Evolutionary conservation across 2,329 filamentous ascomycete species (phyloP).

Genomic region (Aaosphaeria pasadenensis): DNA sequence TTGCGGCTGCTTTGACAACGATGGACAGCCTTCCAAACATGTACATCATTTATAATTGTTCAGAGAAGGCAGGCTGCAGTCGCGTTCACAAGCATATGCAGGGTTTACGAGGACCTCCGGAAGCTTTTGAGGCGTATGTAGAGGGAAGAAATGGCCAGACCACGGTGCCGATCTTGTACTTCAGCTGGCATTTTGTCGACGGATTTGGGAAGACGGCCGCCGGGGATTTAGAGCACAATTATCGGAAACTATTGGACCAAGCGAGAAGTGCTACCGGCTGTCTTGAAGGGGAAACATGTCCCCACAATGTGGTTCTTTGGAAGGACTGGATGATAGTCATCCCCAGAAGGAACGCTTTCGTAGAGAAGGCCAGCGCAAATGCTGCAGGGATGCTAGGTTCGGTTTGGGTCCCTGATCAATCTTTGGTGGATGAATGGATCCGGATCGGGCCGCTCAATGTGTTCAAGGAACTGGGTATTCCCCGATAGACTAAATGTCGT

Average conservation of each 20-base stretch:
- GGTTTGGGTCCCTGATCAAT: conserved; percentile 36
- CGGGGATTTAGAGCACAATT: background rate
- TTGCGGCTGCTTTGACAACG: conserved; percentile 38
- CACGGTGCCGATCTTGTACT: background rate
- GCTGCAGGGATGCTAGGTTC: conserved; percentile 49
- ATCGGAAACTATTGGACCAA: background rate
- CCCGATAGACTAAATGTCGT: background rate
- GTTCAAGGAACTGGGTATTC: background rate
- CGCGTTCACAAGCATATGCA: conserved; percentile 52
- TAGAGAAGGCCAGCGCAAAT: conserved; percentile 42
- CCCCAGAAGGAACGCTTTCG: conserved; percentile 38
- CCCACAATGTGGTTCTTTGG: conserved; percentile 49
- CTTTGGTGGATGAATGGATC: conserved; percentile 39
- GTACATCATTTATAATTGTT: conserved; percentile 49
- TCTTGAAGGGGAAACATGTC: conserved; percentile 24
- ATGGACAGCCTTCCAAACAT: conserved; percentile 28
- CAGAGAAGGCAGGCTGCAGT: conserved; percentile 44
- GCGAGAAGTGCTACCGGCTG: background rate
- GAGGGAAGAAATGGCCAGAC: conserved; percentile 14
- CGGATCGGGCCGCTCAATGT: conserved; percentile 38
- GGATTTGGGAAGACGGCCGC: background rate
- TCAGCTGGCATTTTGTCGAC: background rate
- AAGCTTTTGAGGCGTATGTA: conserved; percentile 22
- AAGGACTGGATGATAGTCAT: conserved; percentile 48
- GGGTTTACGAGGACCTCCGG: conserved; percentile 34